Evolutionary conservation across 371 early-diverging fungal species (phyloP), one percentile per base, ranked within the genome.

Genomic region (Funneliformis caledonium): DNA sequence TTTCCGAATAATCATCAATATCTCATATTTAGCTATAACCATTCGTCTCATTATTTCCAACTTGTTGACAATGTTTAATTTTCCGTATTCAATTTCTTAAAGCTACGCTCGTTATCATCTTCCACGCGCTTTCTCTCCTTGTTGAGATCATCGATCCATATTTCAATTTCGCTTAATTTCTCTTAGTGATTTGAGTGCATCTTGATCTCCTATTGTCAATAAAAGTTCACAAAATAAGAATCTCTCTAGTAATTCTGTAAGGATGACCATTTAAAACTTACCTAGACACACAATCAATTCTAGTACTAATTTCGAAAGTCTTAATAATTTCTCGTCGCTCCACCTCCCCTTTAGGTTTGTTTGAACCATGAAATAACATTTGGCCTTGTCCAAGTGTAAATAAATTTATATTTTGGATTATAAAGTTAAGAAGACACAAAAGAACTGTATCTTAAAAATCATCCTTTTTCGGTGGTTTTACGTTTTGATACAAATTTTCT

Each of bases 381-480:
- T 69, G 69, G n/a, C n/a, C 69, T n/a, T 69, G 69, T 8, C n/a
- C 69, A 45, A 69, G 14, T n/a, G 43, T 45, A 19, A 69, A 69
- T 11, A 69, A 42, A 22, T 12, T 19, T 42, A 69, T 69, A n/a
- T 37, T 45, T 69, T 69, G 43, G 6, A 7, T 69, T 43, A 37
- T 43, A n/a, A 69, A 43, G 33, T 74, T 74, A 16, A 74, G 74
- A 74, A 74, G 52, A 74, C 75, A 75, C 42, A 75, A 75, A 56
- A 59, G 56, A 75, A 37, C 60, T 19, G 69, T 22, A 59, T 76
- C 62, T 22, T 42, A 76, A 5, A 61, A 61, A 61, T 62, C 64
- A 62, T 22, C 61, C 11, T 76, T 22, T 76, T 76, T 59, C 9
- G 64, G 62, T 7, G 76, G 47, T 7, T 60, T n/a, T 76, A 26